Base-by-base conservation (phyloP, 1,284 basidiomycete species). In the Sporisorium exsertum region DNA sequence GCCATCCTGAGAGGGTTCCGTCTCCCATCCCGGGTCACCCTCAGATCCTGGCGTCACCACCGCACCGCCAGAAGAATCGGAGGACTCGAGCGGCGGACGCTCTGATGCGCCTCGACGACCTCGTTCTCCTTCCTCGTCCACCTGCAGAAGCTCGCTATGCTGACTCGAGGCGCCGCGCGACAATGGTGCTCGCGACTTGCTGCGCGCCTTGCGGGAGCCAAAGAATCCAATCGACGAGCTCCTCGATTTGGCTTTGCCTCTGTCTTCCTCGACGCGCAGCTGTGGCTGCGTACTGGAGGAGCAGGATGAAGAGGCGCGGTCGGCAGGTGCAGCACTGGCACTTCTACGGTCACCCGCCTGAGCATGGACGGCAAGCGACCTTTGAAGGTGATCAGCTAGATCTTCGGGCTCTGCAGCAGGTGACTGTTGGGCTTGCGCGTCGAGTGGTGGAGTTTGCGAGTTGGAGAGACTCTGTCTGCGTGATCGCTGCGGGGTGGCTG, bases 201-300 rank as follows among this genome's bases (percentile, higher is more conserved):
- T 73, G 13, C 71, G 56, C 13, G 75, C 65, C 45, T 77, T 77
- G 18, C 71, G 59, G 6, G 65, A 59, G 13, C 63, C 70, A 35
- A 77, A 77, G 58, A 77, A 77, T 7, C 75, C 75, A 29, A 77
- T 69, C 33, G 68, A 72, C 16, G 66, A 60, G 51, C 75, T 77
- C 15, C 75, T 55, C 0, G 58, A 62, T n/a, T 77, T 77, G 35
- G 29, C 59, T 47, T 77, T 77, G 9, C 62, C 69, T 49, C 49
- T 65, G 52, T 67, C 64, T 1, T 70, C 72, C 18, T 75, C 72
- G 15, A 24, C 42, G 13, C 43, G 63, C 16, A 46, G 40, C 16
- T 55, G 35, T 0, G 43, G 37, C 27, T 57, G 64, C n/a, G 22
- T 29, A 16, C 33, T 45, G 29, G 55, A 54, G 7, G 49, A 20